A percentile compares a stretch with the other conserved stretches of the same genome.
Evolutionary conservation across 2,329 filamentous ascomycete species (phyloP).

Genomic region (Atkinsonella hypoxylon): DNA sequence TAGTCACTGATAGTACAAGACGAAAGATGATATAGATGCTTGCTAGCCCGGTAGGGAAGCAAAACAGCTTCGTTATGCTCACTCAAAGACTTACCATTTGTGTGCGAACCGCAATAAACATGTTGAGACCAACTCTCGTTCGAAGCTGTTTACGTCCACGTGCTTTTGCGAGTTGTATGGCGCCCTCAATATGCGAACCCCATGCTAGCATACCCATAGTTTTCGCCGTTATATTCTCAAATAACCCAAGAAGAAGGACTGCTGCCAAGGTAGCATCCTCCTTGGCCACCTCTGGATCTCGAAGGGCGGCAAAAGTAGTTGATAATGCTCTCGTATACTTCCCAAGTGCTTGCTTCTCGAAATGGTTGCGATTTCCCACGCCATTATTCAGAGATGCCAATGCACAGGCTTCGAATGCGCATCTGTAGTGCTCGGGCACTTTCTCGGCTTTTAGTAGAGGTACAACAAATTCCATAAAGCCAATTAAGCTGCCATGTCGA

Average conservation of each 20-base stretch:
- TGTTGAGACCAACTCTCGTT: slow-evolving; percentile 38
- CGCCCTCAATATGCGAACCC: slow-evolving; percentile 53
- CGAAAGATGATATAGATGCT: not conserved
- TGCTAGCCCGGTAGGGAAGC: not conserved
- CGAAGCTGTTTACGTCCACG: slow-evolving; percentile 43
- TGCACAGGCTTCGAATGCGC: slow-evolving; percentile 48
- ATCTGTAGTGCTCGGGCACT: slow-evolving; percentile 34
- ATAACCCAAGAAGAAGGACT: slow-evolving; percentile 47
- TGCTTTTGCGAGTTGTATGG: slow-evolving; percentile 47
- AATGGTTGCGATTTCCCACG: slow-evolving; percentile 20
- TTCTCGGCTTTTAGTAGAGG: slow-evolving; percentile 38
- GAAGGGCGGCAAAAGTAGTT: slow-evolving; percentile 39
- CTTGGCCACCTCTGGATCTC: slow-evolving; percentile 34
- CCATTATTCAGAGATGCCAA: slow-evolving; percentile 45
- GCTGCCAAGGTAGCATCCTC: slow-evolving; percentile 47
- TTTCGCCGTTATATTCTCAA: slow-evolving; percentile 46
- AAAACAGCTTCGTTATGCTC: too few species aligned
- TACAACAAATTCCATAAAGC: slow-evolving; percentile 47
- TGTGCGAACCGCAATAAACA: slow-evolving; percentile 48
- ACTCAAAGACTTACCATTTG: slow-evolving; percentile 45
- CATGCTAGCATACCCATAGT: slow-evolving; percentile 44
- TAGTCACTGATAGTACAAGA: not conserved
- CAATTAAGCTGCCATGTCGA: slow-evolving; percentile 34
- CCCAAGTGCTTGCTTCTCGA: slow-evolving; percentile 29
- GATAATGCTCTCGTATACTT: slow-evolving; percentile 44